These are phyloP conservation scores for Tuber aestivum DNA, from an alignment of 495 filamentous ascomycete genomes.

Conservation along the genomic window DNA sequence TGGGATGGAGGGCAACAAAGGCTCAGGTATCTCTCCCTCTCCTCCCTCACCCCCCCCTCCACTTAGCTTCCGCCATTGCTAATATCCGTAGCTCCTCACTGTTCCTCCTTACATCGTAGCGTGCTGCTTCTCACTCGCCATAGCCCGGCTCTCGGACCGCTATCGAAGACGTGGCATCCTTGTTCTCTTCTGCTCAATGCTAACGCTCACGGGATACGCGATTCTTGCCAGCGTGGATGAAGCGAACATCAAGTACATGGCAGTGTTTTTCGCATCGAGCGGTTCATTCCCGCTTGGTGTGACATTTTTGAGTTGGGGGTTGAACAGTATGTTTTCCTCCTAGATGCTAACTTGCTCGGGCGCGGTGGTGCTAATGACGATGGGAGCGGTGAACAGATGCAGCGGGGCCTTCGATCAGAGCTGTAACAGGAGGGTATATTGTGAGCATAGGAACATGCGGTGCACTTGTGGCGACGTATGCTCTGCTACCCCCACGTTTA, in stretches of 20 bases:
- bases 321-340: slow-evolving; percentile 46
- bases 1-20: slow-evolving; percentile 62
- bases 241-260: slow-evolving; percentile 61
- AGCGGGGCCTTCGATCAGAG: slow-evolving; percentile 53
- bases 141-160: slow-evolving; percentile 58
- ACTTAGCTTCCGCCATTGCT: neutral
- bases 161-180: slow-evolving; percentile 56
- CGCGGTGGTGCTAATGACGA: neutral
- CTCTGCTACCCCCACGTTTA: too few species aligned
- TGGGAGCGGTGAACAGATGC: slow-evolving; percentile 42
- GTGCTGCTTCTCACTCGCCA: slow-evolving; percentile 52
- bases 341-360: too few species aligned
- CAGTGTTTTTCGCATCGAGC: slow-evolving; percentile 64
- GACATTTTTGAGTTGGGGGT: slow-evolving; percentile 53
- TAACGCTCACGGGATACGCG: slow-evolving; percentile 61
- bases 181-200: slow-evolving; percentile 52
- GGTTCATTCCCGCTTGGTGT: slow-evolving; percentile 67
- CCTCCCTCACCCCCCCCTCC: neutral
- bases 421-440: slow-evolving; percentile 52
- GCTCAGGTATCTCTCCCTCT: slow-evolving; percentile 43
- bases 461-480: slow-evolving; percentile 51
- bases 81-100: slow-evolving; percentile 55
- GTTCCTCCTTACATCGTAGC: slow-evolving; percentile 66
- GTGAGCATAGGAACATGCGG: slow-evolving; percentile 54
- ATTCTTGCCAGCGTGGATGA: slow-evolving; percentile 54